Evolutionary conservation across 306 rosid species (phyloP).

Genomic region (Citrullus mucosospermus): DNA sequence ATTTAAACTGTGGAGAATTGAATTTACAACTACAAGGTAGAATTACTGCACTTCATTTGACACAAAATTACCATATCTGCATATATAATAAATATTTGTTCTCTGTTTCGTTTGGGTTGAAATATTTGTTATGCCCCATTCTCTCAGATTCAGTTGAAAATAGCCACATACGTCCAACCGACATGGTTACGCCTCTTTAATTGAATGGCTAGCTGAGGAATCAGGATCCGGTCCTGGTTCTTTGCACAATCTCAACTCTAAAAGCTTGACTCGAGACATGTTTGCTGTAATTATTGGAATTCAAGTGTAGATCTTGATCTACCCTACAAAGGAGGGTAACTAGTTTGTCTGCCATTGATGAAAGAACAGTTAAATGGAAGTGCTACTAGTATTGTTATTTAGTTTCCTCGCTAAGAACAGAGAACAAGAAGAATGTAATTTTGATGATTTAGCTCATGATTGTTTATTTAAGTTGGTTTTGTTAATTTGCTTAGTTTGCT

Average conservation of each 20-base stretch:
- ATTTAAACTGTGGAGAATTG: constrained; percentile 14
- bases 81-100: not conserved
- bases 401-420: not conserved
- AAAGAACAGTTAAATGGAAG: not conserved
- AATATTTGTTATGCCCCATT: not conserved
- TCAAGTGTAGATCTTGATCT: not conserved
- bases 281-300: not conserved
- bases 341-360: not conserved
- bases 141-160: not conserved
- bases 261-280: not conserved
- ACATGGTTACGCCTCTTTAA: not conserved
- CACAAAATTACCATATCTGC: not conserved
- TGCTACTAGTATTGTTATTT: not conserved
- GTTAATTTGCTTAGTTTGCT: not conserved
- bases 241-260: not conserved
- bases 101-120: not conserved
- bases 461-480: not conserved
- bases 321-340: not conserved
- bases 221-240: not conserved
- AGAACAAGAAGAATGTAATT: not conserved
- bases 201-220: not conserved
- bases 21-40: constrained; percentile 27
- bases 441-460: not conserved
- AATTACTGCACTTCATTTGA: not conserved
- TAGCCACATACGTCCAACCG: not conserved